Percentiles rank a stretch among this genome's conserved stretches.
phyloP scores from a whole-genome alignment of 2,329 filamentous ascomycete species.

The Monilinia fructigena region DNA sequence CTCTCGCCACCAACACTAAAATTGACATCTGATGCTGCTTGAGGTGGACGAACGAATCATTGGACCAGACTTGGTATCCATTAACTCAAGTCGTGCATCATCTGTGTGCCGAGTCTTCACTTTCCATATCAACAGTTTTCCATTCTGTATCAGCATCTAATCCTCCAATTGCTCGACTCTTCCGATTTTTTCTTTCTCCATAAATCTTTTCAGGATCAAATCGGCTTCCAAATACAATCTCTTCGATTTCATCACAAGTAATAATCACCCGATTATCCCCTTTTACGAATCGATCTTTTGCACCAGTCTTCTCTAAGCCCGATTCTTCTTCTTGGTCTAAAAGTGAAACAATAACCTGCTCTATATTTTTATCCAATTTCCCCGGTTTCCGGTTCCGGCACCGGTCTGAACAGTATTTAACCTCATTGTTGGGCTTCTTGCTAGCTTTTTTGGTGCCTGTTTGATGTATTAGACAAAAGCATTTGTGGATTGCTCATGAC shows the following conservation, averaged over 20 bases:
- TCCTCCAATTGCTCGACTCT: slow-evolving; percentile 40
- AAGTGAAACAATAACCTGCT: slow-evolving; percentile 47
- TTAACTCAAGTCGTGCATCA: neutral
- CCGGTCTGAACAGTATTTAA: slow-evolving; percentile 57
- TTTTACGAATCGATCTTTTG: slow-evolving; percentile 44
- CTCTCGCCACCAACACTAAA: slow-evolving; percentile 57
- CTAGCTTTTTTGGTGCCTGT: slow-evolving; percentile 18
- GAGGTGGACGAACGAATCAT: slow-evolving; percentile 23
- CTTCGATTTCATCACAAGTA: slow-evolving; percentile 51
- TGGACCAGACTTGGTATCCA: slow-evolving; percentile 9
- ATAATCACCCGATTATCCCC: slow-evolving; percentile 53
- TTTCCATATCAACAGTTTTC: slow-evolving; percentile 47
- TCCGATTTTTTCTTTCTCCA: slow-evolving; percentile 48
- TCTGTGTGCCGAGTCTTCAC: slow-evolving; percentile 38
- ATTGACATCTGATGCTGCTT: slow-evolving; percentile 44
- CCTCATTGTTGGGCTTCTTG: slow-evolving; percentile 20
- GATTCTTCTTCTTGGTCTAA: slow-evolving; percentile 41
- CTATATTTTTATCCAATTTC: slow-evolving; percentile 52
- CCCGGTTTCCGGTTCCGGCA: slow-evolving; percentile 54
- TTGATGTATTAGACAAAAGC: slow-evolving; percentile 1
- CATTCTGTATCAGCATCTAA: slow-evolving; percentile 44
- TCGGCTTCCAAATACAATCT: slow-evolving; percentile 48
- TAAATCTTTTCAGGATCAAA: slow-evolving; percentile 48
- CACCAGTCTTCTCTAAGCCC: slow-evolving; percentile 31
- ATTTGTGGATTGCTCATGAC: too few species aligned